Evolutionary conservation across 2,329 filamentous ascomycete species (phyloP).

Genomic region (Fusarium temperatum): DNA sequence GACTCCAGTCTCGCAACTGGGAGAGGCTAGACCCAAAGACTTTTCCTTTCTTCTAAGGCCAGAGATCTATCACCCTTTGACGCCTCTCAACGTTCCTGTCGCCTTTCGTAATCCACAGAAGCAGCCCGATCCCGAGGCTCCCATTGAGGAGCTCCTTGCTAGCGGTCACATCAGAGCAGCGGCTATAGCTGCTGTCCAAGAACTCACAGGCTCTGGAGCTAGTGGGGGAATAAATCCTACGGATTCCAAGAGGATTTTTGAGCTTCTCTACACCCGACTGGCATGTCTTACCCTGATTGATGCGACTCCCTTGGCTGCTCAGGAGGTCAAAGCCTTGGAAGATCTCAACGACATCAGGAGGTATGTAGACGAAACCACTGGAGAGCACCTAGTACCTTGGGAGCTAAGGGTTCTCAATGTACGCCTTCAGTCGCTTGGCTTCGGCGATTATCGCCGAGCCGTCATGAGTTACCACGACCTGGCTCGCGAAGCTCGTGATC

Average conservation of each 20-base stretch:
- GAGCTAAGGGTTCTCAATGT: slow-evolving; percentile 83
- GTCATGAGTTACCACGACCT: slow-evolving; percentile 94
- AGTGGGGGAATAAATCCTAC: slow-evolving; percentile 57
- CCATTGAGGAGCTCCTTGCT: slow-evolving; percentile 73
- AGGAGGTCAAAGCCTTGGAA: slow-evolving; percentile 71
- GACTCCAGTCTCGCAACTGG: slow-evolving; percentile 44
- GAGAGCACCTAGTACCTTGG: slow-evolving; percentile 82
- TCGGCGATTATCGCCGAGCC: slow-evolving; percentile 82
- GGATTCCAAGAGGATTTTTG: slow-evolving; percentile 75
- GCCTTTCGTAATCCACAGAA: slow-evolving; percentile 76
- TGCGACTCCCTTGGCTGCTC: slow-evolving; percentile 72
- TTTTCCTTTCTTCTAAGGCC: slow-evolving; percentile 83
- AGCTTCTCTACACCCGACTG: slow-evolving; percentile 81
- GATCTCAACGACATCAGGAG: slow-evolving; percentile 65
- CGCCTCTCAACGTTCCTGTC: slow-evolving; percentile 66
- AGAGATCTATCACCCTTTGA: slow-evolving; percentile 84
- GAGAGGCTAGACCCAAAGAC: slow-evolving; percentile 63
- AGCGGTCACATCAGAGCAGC: slow-evolving; percentile 83
- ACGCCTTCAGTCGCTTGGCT: slow-evolving; percentile 84
- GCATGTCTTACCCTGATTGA: slow-evolving; percentile 84
- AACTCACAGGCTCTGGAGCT: slow-evolving; percentile 62
- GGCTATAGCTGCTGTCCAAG: slow-evolving; percentile 72
- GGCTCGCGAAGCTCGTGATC: slow-evolving; percentile 76
- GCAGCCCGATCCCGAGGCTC: slow-evolving; percentile 69
- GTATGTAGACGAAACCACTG: slow-evolving; percentile 64